Evolutionary conservation across 2,329 filamentous ascomycete species (phyloP).

Genomic region (Colletotrichum sp.): DNA sequence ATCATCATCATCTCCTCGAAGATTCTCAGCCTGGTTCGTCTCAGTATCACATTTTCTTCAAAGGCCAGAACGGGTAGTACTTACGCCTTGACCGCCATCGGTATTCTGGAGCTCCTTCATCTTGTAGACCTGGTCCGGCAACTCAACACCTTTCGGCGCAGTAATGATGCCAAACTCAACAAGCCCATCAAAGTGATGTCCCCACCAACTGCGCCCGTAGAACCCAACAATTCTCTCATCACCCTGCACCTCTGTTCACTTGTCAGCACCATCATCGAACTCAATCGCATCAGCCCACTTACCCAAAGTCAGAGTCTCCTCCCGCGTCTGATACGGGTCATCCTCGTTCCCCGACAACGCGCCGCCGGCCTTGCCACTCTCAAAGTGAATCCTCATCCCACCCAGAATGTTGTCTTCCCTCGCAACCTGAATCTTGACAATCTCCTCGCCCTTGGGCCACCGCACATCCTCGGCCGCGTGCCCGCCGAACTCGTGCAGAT

Average conservation of each 20-base stretch:
- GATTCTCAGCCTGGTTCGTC: neutral
- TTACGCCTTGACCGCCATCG: neutral
- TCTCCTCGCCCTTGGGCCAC: slow-evolving; percentile 25
- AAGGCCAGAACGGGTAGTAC: fast-evolving
- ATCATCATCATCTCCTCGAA: neutral
- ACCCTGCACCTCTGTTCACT: slow-evolving; percentile 29
- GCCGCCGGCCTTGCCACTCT: slow-evolving; percentile 24
- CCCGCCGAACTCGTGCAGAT: slow-evolving; percentile 30
- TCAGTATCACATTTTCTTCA: neutral
- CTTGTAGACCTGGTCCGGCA: slow-evolving; percentile 45
- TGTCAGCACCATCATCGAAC: neutral
- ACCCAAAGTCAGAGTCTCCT: slow-evolving; percentile 19
- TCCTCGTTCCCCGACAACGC: slow-evolving; percentile 12
- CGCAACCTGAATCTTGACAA: slow-evolving; percentile 35
- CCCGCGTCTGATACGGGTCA: neutral
- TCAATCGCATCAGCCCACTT: neutral
- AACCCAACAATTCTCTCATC: slow-evolving; percentile 51
- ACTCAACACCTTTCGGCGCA: slow-evolving; percentile 38
- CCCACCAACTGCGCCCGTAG: slow-evolving; percentile 40
- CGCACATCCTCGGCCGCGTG: slow-evolving; percentile 31
- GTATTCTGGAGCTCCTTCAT: slow-evolving; percentile 45
- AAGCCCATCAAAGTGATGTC: slow-evolving; percentile 23
- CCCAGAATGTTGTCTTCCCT: slow-evolving; percentile 2
- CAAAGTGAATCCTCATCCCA: slow-evolving; percentile 27
- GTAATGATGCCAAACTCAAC: slow-evolving; percentile 54